Evolutionary conservation across 2,329 filamentous ascomycete genomes (phyloP).

Genomic region (Trichoderma polysporum): DNA sequence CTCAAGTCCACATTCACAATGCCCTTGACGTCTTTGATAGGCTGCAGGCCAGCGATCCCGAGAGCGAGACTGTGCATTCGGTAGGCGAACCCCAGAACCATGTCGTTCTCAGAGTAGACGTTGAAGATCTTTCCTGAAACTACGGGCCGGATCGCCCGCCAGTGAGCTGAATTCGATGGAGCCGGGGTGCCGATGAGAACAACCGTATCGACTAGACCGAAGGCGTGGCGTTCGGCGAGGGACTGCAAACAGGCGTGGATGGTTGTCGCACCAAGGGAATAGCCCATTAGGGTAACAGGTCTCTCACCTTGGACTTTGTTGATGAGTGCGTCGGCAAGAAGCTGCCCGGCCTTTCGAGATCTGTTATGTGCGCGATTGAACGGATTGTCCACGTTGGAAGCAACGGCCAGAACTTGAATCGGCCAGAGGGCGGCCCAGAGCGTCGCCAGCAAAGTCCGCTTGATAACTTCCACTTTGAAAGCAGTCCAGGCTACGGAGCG

Average conservation of each 20-base stretch:
- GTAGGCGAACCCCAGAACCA: slow-evolving; percentile 84
- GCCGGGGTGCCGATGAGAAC: slow-evolving; percentile 80
- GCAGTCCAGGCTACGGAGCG: slow-evolving; percentile 72
- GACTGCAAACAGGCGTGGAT: slow-evolving; percentile 79
- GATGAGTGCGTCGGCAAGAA: slow-evolving; percentile 79
- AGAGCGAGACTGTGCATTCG: slow-evolving; percentile 78
- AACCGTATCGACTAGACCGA: slow-evolving; percentile 80
- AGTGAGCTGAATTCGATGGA: slow-evolving; percentile 69
- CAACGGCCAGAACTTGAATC: slow-evolving; percentile 63
- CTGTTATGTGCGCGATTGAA: slow-evolving; percentile 75
- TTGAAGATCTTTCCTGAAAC: slow-evolving; percentile 83
- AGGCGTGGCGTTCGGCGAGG: slow-evolving; percentile 74
- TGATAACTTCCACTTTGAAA: slow-evolving; percentile 72
- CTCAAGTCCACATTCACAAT: slow-evolving; percentile 59
- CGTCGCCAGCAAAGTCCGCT: slow-evolving; percentile 67
- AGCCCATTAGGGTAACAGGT: slow-evolving; percentile 77
- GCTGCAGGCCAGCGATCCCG: slow-evolving; percentile 80
- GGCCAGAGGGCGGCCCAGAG: slow-evolving; percentile 71
- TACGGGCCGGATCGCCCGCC: slow-evolving; percentile 73
- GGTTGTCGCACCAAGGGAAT: slow-evolving; percentile 76
- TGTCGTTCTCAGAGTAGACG: slow-evolving; percentile 84
- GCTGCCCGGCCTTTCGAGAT: slow-evolving; percentile 75
- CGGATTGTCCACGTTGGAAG: slow-evolving; percentile 74
- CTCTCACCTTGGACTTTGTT: slow-evolving; percentile 80
- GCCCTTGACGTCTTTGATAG: slow-evolving; percentile 64